phyloP scores from a whole-genome alignment of 208 protist genomes.

The Crithidia expoeki region DNA sequence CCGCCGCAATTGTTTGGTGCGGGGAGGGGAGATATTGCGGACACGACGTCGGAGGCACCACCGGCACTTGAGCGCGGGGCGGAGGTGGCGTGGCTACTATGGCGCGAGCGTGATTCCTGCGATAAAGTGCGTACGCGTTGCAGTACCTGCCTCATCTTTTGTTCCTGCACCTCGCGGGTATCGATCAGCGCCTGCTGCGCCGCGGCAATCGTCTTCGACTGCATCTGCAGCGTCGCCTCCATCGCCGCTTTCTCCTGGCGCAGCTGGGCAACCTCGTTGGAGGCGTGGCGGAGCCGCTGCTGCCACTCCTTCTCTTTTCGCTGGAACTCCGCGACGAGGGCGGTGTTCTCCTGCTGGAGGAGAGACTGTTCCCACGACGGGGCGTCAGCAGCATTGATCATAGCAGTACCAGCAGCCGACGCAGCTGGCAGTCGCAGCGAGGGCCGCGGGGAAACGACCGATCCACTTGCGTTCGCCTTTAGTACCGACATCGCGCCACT shows the following conservation, averaged over 20 bases:
- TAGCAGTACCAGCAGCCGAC: not conserved
- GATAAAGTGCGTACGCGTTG: constrained; percentile 34
- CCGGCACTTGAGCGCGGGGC: not conserved
- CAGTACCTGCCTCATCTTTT: constrained; percentile 48
- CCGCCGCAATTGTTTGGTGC: too few relatives aligned
- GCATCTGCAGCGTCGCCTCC: constrained; percentile 40
- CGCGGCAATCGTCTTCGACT: constrained; percentile 47
- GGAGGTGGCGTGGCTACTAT: constrained; percentile 3
- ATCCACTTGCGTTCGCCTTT: not conserved
- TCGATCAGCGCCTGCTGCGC: constrained; percentile 50
- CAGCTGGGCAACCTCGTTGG: constrained; percentile 24
- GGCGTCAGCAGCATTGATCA: not conserved
- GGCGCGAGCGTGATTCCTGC: constrained; percentile 21
- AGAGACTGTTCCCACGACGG: constrained; percentile 36
- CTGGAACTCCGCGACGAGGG: constrained; percentile 53
- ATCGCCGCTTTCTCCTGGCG: constrained; percentile 26
- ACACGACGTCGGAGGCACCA: not conserved
- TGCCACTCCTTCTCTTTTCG: constrained; percentile 59
- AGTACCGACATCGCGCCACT: not conserved
- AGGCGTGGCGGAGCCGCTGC: constrained; percentile 37
- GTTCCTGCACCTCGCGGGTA: constrained; percentile 38
- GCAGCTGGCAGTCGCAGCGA: constrained; percentile 27
- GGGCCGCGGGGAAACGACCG: constrained; percentile 25
- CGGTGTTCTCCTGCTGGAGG: constrained; percentile 52
- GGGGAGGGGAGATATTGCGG: not conserved